Conservation (phyloP, 805 yeast genomes). For the Suhomyces xylopsoci region DNA sequence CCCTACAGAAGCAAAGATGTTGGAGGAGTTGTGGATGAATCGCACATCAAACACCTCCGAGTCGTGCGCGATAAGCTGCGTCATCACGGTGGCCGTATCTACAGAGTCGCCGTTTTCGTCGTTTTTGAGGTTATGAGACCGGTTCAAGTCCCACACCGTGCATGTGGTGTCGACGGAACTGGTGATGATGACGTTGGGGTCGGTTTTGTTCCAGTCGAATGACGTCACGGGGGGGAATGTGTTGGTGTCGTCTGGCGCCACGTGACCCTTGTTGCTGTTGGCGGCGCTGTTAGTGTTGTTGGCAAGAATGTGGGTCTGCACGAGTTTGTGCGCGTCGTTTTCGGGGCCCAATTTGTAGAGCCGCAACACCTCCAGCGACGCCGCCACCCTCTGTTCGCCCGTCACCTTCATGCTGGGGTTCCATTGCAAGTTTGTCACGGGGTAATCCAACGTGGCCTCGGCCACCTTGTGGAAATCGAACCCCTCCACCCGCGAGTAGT, state of each 20-base stretch:
- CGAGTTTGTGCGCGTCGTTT: slow-evolving; percentile 34
- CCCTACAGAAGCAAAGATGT: slow-evolving; percentile 87
- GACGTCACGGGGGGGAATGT: slow-evolving; percentile 86
- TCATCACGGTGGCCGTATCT: slow-evolving; percentile 67
- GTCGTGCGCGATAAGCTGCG: slow-evolving; percentile 96
- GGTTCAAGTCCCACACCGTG: slow-evolving; percentile 84
- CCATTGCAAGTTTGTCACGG: slow-evolving; percentile 74
- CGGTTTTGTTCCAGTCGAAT: slow-evolving; percentile 85
- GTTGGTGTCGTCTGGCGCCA: slow-evolving; percentile 43
- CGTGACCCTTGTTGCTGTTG: not conserved
- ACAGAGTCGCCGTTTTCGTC: slow-evolving; percentile 1
- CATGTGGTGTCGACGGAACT: slow-evolving; percentile 95
- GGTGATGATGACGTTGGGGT: slow-evolving; percentile 70
- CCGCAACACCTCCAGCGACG: slow-evolving; percentile 70
- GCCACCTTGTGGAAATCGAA: slow-evolving; percentile 46
- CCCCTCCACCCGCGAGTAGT: slow-evolving; percentile 18
- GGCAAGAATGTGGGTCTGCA: slow-evolving; percentile 40
- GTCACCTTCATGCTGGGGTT: slow-evolving; percentile 48
- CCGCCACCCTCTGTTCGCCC: slow-evolving; percentile 49
- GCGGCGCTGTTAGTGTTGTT: slow-evolving; percentile 31
- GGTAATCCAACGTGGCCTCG: slow-evolving; percentile 58
- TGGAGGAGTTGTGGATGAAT: slow-evolving; percentile 68
- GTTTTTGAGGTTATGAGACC: slow-evolving; percentile 18
- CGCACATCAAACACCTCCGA: slow-evolving; percentile 91
- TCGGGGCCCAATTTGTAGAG: slow-evolving; percentile 55